These are phyloP conservation scores for Scleroderma citrinum DNA, from an alignment of 768 basidiomycete species.

Conservation along the genomic window DNA sequence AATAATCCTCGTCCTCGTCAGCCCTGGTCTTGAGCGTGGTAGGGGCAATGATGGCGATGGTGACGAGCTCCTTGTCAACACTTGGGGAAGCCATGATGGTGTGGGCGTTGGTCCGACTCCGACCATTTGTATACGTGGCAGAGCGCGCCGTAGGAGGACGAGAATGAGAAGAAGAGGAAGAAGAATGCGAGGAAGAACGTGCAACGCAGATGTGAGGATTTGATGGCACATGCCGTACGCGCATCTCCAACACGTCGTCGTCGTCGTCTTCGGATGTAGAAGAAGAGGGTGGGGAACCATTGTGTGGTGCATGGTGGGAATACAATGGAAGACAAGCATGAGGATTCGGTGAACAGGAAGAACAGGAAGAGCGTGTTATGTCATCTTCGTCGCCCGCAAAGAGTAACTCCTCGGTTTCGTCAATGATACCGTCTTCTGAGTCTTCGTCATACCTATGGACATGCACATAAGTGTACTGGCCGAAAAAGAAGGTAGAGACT, in stretches of 20 bases:
- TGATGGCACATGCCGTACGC: slow-evolving; percentile 28
- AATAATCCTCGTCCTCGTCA: slow-evolving; percentile 33
- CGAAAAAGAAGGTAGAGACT: slow-evolving; percentile 21
- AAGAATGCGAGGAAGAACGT: slow-evolving; percentile 36
- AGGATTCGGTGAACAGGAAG: slow-evolving; percentile 15
- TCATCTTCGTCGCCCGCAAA: slow-evolving; percentile 22
- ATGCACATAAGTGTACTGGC: not conserved
- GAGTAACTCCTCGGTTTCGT: slow-evolving; percentile 39
- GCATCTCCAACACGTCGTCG: slow-evolving; percentile 64
- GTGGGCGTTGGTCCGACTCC: slow-evolving; percentile 36
- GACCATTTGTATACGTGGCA: slow-evolving; percentile 20
- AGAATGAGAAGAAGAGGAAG: slow-evolving; percentile 20
- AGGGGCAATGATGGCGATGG: slow-evolving; percentile 69
- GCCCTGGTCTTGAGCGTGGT: slow-evolving; percentile 82
- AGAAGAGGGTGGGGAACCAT: slow-evolving; percentile 24
- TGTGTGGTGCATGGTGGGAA: slow-evolving; percentile 14
- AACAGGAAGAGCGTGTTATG: slow-evolving; percentile 6
- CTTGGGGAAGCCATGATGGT: slow-evolving; percentile 32
- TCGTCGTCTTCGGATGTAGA: slow-evolving; percentile 41
- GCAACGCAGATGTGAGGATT: slow-evolving; percentile 19
- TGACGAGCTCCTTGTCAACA: slow-evolving; percentile 48
- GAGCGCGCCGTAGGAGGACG: slow-evolving; percentile 29
- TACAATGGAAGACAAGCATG: slow-evolving; percentile 6
- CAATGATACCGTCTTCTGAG: slow-evolving; percentile 49
- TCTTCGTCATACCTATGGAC: slow-evolving; percentile 60